Percentiles rank a stretch among this genome's conserved stretches.
Conservation (phyloP, 2,329 filamentous ascomycete genomes). For the Exophiala sp. region DNA sequence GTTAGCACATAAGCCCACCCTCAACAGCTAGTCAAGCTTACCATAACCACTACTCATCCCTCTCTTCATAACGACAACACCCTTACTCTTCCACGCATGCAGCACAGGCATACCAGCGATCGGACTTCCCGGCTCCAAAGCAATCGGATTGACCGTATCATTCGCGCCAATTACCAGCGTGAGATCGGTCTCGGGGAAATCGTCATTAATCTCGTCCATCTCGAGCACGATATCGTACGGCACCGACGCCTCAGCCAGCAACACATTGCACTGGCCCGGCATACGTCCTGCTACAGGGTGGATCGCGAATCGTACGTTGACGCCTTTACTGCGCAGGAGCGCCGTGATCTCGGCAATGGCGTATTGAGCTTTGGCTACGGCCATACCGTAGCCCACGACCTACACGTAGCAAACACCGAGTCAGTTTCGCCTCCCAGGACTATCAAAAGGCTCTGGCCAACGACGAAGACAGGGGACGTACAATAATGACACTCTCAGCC, state of each 20-base stretch:
- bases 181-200: slow-evolving; percentile 80
- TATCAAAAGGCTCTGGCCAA: too few relatives aligned
- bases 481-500: slow-evolving; percentile 79
- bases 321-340: slow-evolving; percentile 67
- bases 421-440: neutral
- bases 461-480: neutral
- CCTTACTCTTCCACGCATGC: slow-evolving; percentile 91
- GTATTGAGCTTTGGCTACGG: slow-evolving; percentile 89
- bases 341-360: slow-evolving; percentile 78
- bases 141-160: slow-evolving; percentile 88
- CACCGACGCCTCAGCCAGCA: slow-evolving; percentile 81
- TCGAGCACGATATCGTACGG: slow-evolving; percentile 90
- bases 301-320: slow-evolving; percentile 84
- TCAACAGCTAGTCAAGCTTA: slow-evolving; percentile 38
- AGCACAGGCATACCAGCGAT: slow-evolving; percentile 92
- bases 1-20: neutral
- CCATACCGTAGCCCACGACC: slow-evolving; percentile 88
- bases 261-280: slow-evolving; percentile 89
- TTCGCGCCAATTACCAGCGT: slow-evolving; percentile 89
- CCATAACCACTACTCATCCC: slow-evolving; percentile 85
- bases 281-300: slow-evolving; percentile 88
- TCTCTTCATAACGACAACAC: slow-evolving; percentile 90
- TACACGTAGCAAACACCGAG: slow-evolving; percentile 12
- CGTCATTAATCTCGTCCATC: slow-evolving; percentile 96
- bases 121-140: slow-evolving; percentile 74